Percentiles rank a stretch among this genome's conserved stretches.
Conservation (phyloP, 768 basidiomycete genomes). For the Trametes meyenii region DNA sequence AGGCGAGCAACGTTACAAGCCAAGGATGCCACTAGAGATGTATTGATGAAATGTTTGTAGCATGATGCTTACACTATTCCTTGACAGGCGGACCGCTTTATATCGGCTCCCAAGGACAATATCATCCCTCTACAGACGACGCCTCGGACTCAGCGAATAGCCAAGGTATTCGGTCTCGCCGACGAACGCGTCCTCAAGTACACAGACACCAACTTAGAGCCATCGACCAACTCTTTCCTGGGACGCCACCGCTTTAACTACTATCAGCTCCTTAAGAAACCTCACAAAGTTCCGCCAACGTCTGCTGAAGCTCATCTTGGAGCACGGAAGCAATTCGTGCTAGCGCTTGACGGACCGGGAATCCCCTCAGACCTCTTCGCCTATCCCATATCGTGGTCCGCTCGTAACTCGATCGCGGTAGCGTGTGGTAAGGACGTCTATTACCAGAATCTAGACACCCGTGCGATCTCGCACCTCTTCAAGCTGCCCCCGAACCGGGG, state of each 20-base stretch:
- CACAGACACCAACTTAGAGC: conserved; percentile 40
- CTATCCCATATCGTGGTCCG: conserved; percentile 65
- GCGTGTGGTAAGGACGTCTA: conserved; percentile 62
- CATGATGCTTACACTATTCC: background rate
- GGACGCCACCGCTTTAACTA: conserved; percentile 54
- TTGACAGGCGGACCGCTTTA: conserved; percentile 61
- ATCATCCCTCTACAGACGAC: conserved; percentile 61
- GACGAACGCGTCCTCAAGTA: conserved; percentile 60
- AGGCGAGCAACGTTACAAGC: background rate
- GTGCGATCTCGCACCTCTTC: conserved; percentile 55
- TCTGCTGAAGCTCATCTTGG: conserved; percentile 65
- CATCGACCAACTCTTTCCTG: conserved; percentile 45
- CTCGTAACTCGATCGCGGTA: conserved; percentile 60
- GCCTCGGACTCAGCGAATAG: conserved; percentile 68
- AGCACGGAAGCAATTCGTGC: conserved; percentile 53
- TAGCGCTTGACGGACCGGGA: conserved; percentile 68
- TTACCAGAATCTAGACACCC: conserved; percentile 62
- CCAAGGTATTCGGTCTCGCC: conserved; percentile 60
- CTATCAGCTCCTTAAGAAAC: conserved; percentile 49
- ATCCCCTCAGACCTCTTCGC: conserved; percentile 56
- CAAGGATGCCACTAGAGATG: background rate
- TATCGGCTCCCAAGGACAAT: conserved; percentile 53
- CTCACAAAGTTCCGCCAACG: conserved; percentile 37
- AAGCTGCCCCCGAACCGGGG: conserved; percentile 39
- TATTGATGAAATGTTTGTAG: background rate